A percentile compares a stretch with the other conserved stretches of the same genome.
These are phyloP conservation scores for Sordariomycetes sp. DNA, from an alignment of 2,329 filamentous ascomycete genomes.

Conservation along the genomic window DNA sequence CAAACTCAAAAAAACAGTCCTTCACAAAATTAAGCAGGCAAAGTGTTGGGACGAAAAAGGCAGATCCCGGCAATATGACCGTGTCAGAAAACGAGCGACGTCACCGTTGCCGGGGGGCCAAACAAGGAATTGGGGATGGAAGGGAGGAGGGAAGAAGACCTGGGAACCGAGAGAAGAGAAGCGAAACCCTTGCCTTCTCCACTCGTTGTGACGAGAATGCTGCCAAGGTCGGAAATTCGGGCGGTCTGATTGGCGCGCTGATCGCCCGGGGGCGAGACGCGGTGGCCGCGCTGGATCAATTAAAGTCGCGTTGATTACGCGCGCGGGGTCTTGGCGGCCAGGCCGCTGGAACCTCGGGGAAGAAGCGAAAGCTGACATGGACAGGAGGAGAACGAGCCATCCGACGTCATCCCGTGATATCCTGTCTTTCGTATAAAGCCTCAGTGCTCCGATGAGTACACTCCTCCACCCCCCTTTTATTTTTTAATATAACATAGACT, in stretches of 20 bases:
- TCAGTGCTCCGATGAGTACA: too few relatives aligned
- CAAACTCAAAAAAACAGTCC: too few relatives aligned
- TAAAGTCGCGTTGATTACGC: conserved; percentile 2
- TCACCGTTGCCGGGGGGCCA: too few relatives aligned
- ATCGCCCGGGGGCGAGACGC: not conserved
- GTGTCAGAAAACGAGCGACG: too few relatives aligned
- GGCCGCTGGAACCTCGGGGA: not conserved
- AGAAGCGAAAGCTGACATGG: not conserved
- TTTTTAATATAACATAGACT: too few relatives aligned
- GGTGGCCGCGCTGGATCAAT: not conserved
- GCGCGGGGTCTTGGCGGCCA: not conserved
- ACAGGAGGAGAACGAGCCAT: not conserved
- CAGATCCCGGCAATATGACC: too few relatives aligned
- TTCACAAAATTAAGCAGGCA: too few relatives aligned
- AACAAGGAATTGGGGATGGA: not conserved
- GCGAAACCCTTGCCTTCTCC: not conserved
- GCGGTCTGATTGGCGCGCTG: not conserved
- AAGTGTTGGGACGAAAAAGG: too few relatives aligned
- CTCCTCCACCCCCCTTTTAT: too few relatives aligned
- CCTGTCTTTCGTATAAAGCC: too few relatives aligned
- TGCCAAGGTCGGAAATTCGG: not conserved
- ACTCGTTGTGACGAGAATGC: not conserved
- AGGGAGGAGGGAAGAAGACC: not conserved
- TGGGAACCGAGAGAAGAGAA: not conserved
- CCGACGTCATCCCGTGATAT: too few relatives aligned